Base-by-base conservation (phyloP, 2,329 filamentous ascomycete species). In the Trichothecium sympodiale region DNA sequence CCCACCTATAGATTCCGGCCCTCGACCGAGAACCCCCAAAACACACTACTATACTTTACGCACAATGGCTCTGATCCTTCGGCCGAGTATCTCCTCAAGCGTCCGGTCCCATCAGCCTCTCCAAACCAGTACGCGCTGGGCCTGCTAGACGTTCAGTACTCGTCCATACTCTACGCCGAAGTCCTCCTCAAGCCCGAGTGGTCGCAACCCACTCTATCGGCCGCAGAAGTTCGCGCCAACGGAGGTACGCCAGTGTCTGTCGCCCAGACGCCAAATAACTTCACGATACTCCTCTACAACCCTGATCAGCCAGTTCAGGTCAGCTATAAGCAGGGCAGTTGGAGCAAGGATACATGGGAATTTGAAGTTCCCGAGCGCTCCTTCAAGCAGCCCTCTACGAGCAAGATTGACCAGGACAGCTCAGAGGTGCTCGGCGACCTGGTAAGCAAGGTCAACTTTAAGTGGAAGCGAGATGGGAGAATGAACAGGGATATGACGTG, bases 271-370 rank as follows among this genome's bases (percentile, higher is more conserved):
- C 88, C 89, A 0, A 78, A 80, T 38, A 67, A 75, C 36, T 94
- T 96, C 55, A 69, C 71, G n/a, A 71, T 96, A 28, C 81, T 89
- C 48, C 77, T 98, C 3, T 96, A 95, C 67, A 91, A 94, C 54
- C 91, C 91, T 0, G 89, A 96, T 54, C 86, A 91, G 57, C 72
- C 82, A 47, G 66, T 96, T 15, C 49, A 67, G 1, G 72, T 96
- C 26, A 77, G 72, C 47, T 73, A 79, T 49, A 76, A 82, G 46
- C 71, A 79, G 29, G 80, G 83, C 25, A 78, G 80, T 41, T 94
- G 87, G 81, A 87, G 81, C 42, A 80, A 77, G 41, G 77, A 86
- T 35, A 74, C 75, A 36, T 98, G 89, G 80, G 85, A 91, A 44
- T 96, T 98, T 58, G 84, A 89, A 56, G 79, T 98, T 60, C 91